Evolutionary conservation across 306 rosid genomes (phyloP).

Genomic region (Glycyrrhiza uralensis): DNA sequence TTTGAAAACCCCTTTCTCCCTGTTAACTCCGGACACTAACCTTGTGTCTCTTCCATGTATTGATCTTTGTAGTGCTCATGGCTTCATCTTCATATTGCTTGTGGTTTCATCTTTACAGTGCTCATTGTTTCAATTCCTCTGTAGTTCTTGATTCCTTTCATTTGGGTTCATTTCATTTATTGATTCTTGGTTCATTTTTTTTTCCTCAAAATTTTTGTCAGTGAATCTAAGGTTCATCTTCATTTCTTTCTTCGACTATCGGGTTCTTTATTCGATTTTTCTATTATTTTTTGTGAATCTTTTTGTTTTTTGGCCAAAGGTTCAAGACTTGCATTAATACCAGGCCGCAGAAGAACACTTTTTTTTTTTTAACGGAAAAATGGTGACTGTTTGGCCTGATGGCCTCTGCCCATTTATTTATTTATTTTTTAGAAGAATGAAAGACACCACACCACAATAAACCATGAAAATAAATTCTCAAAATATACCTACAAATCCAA

Average conservation of each 20-base stretch:
- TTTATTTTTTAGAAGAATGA: too few relatives aligned
- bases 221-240: not conserved
- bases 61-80: too few relatives aligned
- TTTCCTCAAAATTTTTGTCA: not conserved
- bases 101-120: not conserved
- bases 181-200: not conserved
- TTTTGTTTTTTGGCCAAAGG: too few relatives aligned
- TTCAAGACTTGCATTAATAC: too few relatives aligned
- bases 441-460: too few relatives aligned
- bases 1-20: not conserved
- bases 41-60: not conserved
- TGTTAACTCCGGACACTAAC: not conserved
- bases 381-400: too few relatives aligned
- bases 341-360: too few relatives aligned
- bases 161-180: not conserved
- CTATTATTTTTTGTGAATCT: not conserved
- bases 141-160: not conserved
- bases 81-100: too few relatives aligned
- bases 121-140: not conserved
- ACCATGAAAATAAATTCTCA: too few relatives aligned
- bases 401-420: too few relatives aligned
- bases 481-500: too few relatives aligned
- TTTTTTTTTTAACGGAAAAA: too few relatives aligned
- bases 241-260: not conserved
- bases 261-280: not conserved